phyloP scores from a whole-genome alignment of 2,329 filamentous ascomycete genomes.

The Aspergillus persii region DNA sequence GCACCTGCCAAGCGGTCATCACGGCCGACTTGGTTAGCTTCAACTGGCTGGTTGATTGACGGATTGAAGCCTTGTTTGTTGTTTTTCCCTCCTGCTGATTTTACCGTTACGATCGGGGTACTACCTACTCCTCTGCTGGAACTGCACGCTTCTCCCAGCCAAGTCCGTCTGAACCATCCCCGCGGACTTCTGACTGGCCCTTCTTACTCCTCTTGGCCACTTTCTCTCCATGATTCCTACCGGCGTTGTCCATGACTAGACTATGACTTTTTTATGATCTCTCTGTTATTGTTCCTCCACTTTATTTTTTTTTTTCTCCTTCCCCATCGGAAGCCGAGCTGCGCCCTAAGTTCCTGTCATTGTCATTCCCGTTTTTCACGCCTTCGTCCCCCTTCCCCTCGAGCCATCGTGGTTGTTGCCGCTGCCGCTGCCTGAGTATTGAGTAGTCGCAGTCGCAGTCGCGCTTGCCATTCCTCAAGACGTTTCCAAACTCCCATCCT shows the following conservation, averaged over 20 bases:
- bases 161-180: neutral
- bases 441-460: neutral
- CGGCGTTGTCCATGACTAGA: neutral
- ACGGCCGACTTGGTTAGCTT: neutral
- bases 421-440: neutral
- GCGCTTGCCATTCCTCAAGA: neutral
- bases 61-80: neutral
- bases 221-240: neutral
- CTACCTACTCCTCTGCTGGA: too few species aligned
- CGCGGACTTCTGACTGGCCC: neutral
- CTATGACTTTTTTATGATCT: conserved; percentile 1
- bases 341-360: neutral
- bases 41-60: neutral
- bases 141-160: neutral
- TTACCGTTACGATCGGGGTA: neutral
- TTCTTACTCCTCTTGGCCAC: neutral
- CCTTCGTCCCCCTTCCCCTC: neutral
- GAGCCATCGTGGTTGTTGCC: neutral
- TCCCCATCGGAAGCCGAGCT: neutral
- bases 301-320: neutral
- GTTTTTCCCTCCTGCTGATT: neutral
- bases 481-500: neutral
- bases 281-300: neutral
- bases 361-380: neutral
- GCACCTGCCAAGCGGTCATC: neutral